Conservation (phyloP, 306 rosid genomes). For the Glycine soja region DNA sequence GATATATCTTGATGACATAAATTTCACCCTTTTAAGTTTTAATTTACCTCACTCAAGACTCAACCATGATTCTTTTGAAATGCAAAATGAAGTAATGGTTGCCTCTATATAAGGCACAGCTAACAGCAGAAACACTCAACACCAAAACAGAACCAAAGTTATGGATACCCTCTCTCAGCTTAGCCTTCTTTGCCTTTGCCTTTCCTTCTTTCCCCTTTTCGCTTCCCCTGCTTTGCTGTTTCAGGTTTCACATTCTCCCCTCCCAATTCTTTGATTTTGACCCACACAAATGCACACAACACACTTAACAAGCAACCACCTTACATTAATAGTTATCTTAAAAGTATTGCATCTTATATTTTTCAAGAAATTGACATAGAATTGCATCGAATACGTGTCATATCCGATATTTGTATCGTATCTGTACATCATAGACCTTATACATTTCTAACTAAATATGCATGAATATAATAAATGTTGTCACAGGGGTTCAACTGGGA, state of each 20-base stretch:
- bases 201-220: conserved; percentile 53
- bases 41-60: neutral
- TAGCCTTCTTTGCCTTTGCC: conserved; percentile 47
- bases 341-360: neutral
- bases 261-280: neutral
- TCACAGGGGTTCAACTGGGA: conserved; percentile 88
- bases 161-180: conserved; percentile 50
- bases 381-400: neutral
- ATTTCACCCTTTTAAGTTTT: neutral
- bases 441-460: neutral
- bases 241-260: conserved; percentile 57
- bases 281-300: neutral
- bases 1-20: neutral
- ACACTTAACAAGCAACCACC: neutral
- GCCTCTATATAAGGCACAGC: conserved; percentile 42
- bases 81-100: neutral
- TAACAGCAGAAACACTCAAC: neutral
- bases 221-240: conserved; percentile 64
- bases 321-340: neutral
- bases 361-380: neutral
- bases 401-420: neutral
- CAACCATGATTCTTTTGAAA: neutral
- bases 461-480: conserved; percentile 17
- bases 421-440: neutral
- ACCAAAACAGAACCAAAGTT: conserved; percentile 29